A percentile compares a stretch with the other conserved stretches of the same genome.
phyloP scores from a whole-genome alignment of 441 rosid genomes.

The Cnidoscolus chayamansa region DNA sequence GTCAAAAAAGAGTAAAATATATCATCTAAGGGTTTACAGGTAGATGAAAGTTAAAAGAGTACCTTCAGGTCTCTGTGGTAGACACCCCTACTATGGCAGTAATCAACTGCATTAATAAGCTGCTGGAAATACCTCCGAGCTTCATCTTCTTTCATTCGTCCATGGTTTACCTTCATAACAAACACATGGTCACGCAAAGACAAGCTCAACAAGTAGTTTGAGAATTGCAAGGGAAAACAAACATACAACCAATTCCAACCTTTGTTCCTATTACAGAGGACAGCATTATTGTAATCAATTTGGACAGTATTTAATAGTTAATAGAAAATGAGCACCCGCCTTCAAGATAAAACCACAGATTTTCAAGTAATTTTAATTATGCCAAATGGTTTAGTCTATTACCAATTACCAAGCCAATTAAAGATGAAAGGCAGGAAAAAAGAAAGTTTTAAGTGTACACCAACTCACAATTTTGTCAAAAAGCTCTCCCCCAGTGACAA shows the following conservation, averaged over 20 bases:
- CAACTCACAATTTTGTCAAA: slow-evolving; percentile 87
- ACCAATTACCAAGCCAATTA: not conserved
- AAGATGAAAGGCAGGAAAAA: not conserved
- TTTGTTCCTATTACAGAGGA: not conserved
- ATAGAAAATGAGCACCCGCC: not conserved
- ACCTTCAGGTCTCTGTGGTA: slow-evolving; percentile 97
- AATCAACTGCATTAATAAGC: slow-evolving; percentile 89
- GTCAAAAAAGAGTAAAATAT: not conserved
- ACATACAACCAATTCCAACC: not conserved
- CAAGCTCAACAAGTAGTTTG: not conserved
- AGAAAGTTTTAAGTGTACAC: not conserved
- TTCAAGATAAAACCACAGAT: not conserved
- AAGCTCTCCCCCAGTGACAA: slow-evolving; percentile 89
- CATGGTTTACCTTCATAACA: slow-evolving; percentile 65
- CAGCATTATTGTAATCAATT: not conserved
- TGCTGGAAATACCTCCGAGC: slow-evolving; percentile 94
- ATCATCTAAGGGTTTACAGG: slow-evolving; percentile 6
- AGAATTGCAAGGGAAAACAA: not conserved
- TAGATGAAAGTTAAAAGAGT: slow-evolving; percentile 4
- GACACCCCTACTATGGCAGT: slow-evolving; percentile 96
- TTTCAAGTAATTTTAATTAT: not conserved
- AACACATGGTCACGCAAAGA: slow-evolving; percentile 8
- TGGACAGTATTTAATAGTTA: not conserved
- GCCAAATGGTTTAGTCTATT: not conserved
- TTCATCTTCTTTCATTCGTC: slow-evolving; percentile 84